phyloP scores from a whole-genome alignment of 371 early-diverging fungal genomes.

The Capniomyces stellatus region DNA sequence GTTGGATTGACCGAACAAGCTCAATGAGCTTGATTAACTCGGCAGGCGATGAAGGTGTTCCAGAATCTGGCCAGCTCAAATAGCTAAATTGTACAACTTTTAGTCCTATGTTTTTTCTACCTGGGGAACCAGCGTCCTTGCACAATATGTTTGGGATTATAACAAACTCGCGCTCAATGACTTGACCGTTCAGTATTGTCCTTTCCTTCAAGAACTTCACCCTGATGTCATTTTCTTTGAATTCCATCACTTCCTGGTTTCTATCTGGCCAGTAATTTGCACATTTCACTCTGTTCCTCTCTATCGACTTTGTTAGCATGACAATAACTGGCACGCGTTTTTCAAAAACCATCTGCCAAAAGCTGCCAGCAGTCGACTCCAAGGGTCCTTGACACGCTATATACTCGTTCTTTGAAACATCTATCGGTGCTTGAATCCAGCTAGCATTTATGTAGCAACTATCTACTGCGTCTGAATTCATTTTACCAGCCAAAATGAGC shows the following conservation, averaged over 20 bases:
- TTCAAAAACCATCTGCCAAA: constrained; percentile 85
- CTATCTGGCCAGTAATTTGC: constrained; percentile 52
- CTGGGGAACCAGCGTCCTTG: no score
- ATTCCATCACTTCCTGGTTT: neutral
- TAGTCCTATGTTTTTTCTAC: no score
- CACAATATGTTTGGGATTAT: constrained; percentile 1
- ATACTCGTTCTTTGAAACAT: constrained; percentile 28
- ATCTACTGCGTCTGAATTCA: constrained; percentile 2
- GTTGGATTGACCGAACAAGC: no score
- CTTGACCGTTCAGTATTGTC: constrained; percentile 12
- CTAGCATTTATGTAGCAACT: constrained; percentile 70
- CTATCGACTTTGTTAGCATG: constrained; percentile 75
- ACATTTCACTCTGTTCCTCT: constrained; percentile 57
- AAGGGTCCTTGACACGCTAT: constrained; percentile 83
- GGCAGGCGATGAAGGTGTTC: constrained; percentile 32
- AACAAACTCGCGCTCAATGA: constrained; percentile 18
- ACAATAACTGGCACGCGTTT: constrained; percentile 54
- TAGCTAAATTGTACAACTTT: constrained; percentile 59
- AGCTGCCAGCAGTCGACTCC: constrained; percentile 59
- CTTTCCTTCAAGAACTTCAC: constrained; percentile 17
- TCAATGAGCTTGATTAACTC: constrained; percentile 10
- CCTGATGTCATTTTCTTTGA: constrained; percentile 6
- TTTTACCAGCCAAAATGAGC: neutral
- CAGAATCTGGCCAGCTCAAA: constrained; percentile 82
- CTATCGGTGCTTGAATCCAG: constrained; percentile 28